Evolutionary conservation across 2,329 filamentous ascomycete species (phyloP).

Genomic region (Diplocarpon rosae): DNA sequence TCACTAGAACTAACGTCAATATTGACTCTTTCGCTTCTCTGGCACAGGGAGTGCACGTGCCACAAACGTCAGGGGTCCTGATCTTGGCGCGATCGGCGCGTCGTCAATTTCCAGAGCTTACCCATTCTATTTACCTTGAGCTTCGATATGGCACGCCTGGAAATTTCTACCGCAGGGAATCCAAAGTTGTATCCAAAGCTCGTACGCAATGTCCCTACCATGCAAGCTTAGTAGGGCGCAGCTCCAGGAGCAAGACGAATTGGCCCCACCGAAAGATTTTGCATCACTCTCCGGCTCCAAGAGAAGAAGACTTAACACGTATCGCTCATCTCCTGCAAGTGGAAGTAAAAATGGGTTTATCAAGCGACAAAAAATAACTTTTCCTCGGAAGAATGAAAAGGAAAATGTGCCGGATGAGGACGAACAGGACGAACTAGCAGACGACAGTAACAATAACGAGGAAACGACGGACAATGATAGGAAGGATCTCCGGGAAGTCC

Average conservation of each 20-base stretch:
- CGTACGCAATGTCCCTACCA: neutral
- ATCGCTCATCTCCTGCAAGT: slow-evolving; percentile 4
- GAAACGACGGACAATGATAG: neutral
- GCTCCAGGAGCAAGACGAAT: slow-evolving; percentile 13
- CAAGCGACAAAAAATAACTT: neutral
- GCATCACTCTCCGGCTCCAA: slow-evolving; percentile 10
- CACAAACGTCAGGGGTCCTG: too few relatives aligned
- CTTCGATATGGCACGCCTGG: neutral
- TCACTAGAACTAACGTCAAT: neutral
- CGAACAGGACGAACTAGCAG: slow-evolving; percentile 2
- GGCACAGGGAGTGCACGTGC: neutral
- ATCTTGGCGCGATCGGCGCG: too few relatives aligned
- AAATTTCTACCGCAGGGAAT: too few relatives aligned
- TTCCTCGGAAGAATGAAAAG: slow-evolving; percentile 4
- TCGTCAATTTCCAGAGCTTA: too few relatives aligned
- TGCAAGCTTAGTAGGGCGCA: slow-evolving; percentile 17
- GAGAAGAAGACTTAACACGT: slow-evolving; percentile 11
- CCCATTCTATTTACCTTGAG: too few relatives aligned
- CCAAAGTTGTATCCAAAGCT: too few relatives aligned
- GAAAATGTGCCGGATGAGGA: slow-evolving; percentile 5
- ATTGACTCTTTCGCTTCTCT: neutral
- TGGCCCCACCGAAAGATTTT: slow-evolving; percentile 7
- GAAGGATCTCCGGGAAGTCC: slow-evolving; percentile 9
- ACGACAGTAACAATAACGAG: slow-evolving; percentile 3
- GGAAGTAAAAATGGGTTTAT: neutral